Conservation (phyloP, 2,329 filamentous ascomycete species). For the Trichoderma breve region DNA sequence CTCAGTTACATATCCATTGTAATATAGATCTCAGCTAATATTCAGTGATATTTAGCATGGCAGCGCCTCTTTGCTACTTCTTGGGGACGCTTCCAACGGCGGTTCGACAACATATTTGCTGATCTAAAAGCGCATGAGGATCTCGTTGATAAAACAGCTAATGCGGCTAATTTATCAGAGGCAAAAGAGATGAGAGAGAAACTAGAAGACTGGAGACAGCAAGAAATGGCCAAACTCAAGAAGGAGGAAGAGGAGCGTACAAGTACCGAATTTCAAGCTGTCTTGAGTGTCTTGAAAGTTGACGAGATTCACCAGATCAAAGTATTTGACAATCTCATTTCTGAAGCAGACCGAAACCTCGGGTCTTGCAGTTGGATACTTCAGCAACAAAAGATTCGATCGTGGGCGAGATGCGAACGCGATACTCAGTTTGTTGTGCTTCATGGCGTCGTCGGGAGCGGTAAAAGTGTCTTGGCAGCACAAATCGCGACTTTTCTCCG, state of each 20-base stretch:
- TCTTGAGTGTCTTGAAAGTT: slow-evolving; percentile 32
- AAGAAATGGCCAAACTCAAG: neutral
- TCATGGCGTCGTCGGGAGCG: slow-evolving; percentile 36
- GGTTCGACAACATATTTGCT: slow-evolving; percentile 3
- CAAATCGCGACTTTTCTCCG: slow-evolving; percentile 33
- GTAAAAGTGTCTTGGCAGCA: slow-evolving; percentile 36
- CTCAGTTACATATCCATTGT: rapidly evolving
- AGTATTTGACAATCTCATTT: slow-evolving; percentile 30
- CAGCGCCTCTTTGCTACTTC: slow-evolving; percentile 25
- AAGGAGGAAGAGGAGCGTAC: neutral
- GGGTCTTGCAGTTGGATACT: slow-evolving; percentile 38
- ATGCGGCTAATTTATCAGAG: neutral
- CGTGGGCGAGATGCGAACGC: slow-evolving; percentile 27
- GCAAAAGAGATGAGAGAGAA: neutral
- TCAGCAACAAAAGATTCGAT: slow-evolving; percentile 27
- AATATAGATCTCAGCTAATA: neutral
- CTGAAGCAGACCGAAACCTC: slow-evolving; percentile 27
- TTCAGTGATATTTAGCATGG: slow-evolving; percentile 14
- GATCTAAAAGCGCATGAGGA: slow-evolving; percentile 11
- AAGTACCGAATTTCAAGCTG: neutral
- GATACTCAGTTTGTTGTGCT: slow-evolving; percentile 32
- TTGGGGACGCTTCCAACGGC: slow-evolving; percentile 19
- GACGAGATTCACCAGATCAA: slow-evolving; percentile 33
- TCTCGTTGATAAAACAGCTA: neutral
- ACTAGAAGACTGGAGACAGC: slow-evolving; percentile 3